Conservation (phyloP, 371 early-diverging fungal genomes). For the Cokeromyces recurvatus region DNA sequence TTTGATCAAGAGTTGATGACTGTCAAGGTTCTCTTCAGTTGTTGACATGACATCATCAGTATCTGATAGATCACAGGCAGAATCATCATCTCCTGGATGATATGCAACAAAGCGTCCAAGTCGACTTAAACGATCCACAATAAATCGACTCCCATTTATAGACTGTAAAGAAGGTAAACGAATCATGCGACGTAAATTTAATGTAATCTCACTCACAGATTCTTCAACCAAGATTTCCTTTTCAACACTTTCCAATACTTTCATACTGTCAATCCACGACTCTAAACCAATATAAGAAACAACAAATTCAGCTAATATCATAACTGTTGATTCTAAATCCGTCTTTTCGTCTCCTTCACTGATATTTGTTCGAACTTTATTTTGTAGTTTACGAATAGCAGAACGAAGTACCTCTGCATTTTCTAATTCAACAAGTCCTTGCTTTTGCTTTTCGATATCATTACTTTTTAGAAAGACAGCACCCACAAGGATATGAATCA, state of each 20-base stretch:
- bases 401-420: conserved; percentile 14
- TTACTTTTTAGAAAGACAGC: conserved; percentile 17
- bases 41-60: not conserved
- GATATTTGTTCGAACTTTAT: not conserved
- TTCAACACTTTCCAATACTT: conserved; percentile 2
- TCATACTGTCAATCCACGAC: conserved; percentile 33
- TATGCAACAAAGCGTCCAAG: conserved; percentile 23
- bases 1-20: conserved; percentile 7
- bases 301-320: conserved; percentile 33
- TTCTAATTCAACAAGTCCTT: conserved; percentile 24
- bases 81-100: conserved; percentile 28
- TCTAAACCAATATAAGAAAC: conserved; percentile 32
- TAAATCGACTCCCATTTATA: conserved; percentile 12
- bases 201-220: conserved; percentile 2
- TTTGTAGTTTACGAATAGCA: conserved; percentile 5
- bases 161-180: conserved; percentile 13
- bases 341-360: not conserved
- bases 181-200: conserved; percentile 30
- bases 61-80: conserved; percentile 27
- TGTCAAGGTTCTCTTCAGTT: conserved; percentile 3
- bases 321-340: conserved; percentile 23
- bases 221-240: conserved; percentile 13
- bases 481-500: conserved; percentile 28
- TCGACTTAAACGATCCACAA: conserved; percentile 26
- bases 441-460: conserved; percentile 14